Conservation (phyloP, 306 rosid genomes). For the peach (Prunus persica) region Prunus_persica_NCBIv2 NC_034010.1:26332001-26332500, state of each 20-base stretch:
- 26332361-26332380: conserved; percentile 1
- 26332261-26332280: conserved; percentile 13
- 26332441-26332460: too few species aligned
- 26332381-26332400: background rate
- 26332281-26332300: background rate
- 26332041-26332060: conserved; percentile 45
- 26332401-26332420: background rate
- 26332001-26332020: background rate
- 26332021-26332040: conserved; percentile 14
- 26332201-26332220: background rate
- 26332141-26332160: conserved; percentile 45
- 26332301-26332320: background rate
- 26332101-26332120: conserved; percentile 69
- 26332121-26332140: conserved; percentile 49
- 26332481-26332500: fast-evolving
- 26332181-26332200: background rate
- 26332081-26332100: conserved; percentile 43
- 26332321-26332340: background rate
- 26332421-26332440: too few species aligned
- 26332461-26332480: too few species aligned
- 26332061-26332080: conserved; percentile 54
- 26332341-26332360: background rate
- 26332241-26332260: conserved; percentile 8
- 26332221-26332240: conserved; percentile 10
- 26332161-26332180: conserved; percentile 1